These are phyloP conservation scores for Wallacemonas rigidus DNA, from an alignment of 208 protist species.

Conservation along the genomic window DNA sequence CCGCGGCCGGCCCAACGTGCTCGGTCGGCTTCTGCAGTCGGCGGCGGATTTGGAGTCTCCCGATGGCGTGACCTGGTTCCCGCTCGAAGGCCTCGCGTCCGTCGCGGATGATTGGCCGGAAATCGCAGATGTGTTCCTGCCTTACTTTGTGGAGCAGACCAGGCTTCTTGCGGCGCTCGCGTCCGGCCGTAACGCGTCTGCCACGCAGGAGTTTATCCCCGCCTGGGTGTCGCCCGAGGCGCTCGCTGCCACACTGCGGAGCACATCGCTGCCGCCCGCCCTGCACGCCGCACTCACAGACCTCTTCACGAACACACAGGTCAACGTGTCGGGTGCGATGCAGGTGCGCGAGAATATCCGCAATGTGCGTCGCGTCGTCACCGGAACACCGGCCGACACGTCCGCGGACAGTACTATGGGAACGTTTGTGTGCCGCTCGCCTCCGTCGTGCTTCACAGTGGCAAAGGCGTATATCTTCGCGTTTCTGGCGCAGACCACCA, in stretches of 20 bases:
- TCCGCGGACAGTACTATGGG: neutral
- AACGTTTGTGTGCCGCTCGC: slow-evolving; percentile 14
- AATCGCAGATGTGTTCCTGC: slow-evolving; percentile 35
- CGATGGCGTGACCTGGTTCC: slow-evolving; percentile 33
- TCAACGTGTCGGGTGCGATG: slow-evolving; percentile 22
- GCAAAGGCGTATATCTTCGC: slow-evolving; percentile 32
- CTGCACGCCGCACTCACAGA: slow-evolving; percentile 41
- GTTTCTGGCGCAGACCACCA: slow-evolving; percentile 23
- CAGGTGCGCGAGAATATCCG: slow-evolving; percentile 33
- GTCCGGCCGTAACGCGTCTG: slow-evolving; percentile 22
- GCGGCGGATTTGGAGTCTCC: slow-evolving; percentile 24
- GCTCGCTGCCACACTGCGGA: slow-evolving; percentile 20
- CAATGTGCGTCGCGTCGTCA: slow-evolving; percentile 38
- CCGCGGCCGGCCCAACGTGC: slow-evolving; percentile 23
- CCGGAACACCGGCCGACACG: neutral
- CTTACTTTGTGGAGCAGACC: slow-evolving; percentile 38
- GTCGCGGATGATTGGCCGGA: slow-evolving; percentile 38
- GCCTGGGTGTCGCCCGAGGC: slow-evolving; percentile 35
- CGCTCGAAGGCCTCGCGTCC: slow-evolving; percentile 30
- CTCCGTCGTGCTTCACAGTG: slow-evolving; percentile 22
- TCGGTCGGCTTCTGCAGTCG: slow-evolving; percentile 32
- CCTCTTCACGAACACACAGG: slow-evolving; percentile 37
- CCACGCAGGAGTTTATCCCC: slow-evolving; percentile 26
- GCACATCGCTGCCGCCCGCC: slow-evolving; percentile 25
- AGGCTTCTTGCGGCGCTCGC: slow-evolving; percentile 35